Evolutionary conservation across 768 basidiomycete genomes (phyloP).

Genomic region (Tephrocybe sp.): DNA sequence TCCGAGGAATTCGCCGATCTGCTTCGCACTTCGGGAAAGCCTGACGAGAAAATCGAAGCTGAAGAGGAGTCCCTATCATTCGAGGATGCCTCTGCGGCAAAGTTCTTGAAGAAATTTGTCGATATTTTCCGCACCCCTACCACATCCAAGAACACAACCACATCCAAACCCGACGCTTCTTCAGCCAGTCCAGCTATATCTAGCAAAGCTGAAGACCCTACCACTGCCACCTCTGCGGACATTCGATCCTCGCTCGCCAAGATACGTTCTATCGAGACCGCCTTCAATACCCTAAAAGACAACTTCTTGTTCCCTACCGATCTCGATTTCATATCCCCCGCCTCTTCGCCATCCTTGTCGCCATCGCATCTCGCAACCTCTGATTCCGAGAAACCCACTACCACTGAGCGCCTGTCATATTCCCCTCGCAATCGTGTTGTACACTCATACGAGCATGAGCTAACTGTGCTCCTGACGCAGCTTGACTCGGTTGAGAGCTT

Average conservation of each 20-base stretch:
- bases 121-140: neutral
- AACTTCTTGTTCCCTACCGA: constrained; percentile 38
- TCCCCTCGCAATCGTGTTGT: constrained; percentile 56
- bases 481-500: constrained; percentile 62
- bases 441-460: constrained; percentile 58
- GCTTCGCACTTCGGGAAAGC: too few relatives aligned
- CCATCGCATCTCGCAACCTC: too few relatives aligned
- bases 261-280: constrained; percentile 38
- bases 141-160: too few relatives aligned
- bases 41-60: too few relatives aligned
- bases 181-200: too few relatives aligned
- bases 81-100: neutral
- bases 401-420: constrained; percentile 46
- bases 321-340: constrained; percentile 38
- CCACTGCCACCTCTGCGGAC: neutral
- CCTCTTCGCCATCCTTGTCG: constrained; percentile 13
- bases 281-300: constrained; percentile 32
- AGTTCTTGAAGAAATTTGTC: neutral
- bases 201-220: too few relatives aligned
- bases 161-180: too few relatives aligned
- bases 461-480: constrained; percentile 51
- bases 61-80: too few relatives aligned
- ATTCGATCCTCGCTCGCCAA: constrained; percentile 4
- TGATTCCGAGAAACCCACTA: constrained; percentile 10
- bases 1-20: neutral